Base-by-base conservation (phyloP, 352 stramenopile species). In the Thalassiosira gravida region DNA sequence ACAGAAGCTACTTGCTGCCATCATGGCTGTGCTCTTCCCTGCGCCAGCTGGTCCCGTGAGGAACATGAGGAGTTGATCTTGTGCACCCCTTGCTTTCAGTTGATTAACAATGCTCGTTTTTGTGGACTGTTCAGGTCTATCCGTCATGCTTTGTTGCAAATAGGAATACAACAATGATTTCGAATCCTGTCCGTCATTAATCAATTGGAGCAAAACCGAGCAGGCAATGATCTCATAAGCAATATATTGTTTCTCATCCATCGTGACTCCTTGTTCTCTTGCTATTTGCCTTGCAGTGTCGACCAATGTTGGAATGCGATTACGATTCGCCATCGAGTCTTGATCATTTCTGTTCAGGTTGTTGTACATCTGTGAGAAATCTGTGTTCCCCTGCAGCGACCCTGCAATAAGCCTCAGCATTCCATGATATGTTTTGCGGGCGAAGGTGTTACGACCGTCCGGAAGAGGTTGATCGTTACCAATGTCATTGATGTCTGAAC, bases 241-340 rank as follows among this genome's bases (percentile, higher is more conserved):
- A 42, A 70, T 58, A 35, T 70, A 66, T 57, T 81, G 72, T 44
- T 75, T 81, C 25, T 75, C 47, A 27, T 81, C 72, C 18, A 80
- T 18, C 2, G 16, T 66, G 0, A 59, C 47, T 7, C 32, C 18
- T 55, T 74, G 24, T 25, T 35, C 14, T 18, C 37, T 22, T 39
- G n/a, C n/a, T n/a, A n/a, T n/a, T n/a, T n/a, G n/a, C n/a, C n/a
- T n/a, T 22, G 3, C n/a, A 3, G 11, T 50, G n/a, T 22, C 42
- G 3, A 22, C 9, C 22, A 22, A 22, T 7, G n/a, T 3, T 50
- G 5, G 7, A 8, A 22, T 56, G 7, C 24, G 11, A 5, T 30
- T 30, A 13, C 35, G 35, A 44, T 44, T 44, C 35, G 35, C 35
- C 35, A 44, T 44, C 35, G 35, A 44, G 35, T 44, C 35, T 44